Percentiles rank a stretch among this genome's conserved stretches.
phyloP scores from a whole-genome alignment of 2,329 filamentous ascomycete species.

The Pestalotiopsis sp. region DNA sequence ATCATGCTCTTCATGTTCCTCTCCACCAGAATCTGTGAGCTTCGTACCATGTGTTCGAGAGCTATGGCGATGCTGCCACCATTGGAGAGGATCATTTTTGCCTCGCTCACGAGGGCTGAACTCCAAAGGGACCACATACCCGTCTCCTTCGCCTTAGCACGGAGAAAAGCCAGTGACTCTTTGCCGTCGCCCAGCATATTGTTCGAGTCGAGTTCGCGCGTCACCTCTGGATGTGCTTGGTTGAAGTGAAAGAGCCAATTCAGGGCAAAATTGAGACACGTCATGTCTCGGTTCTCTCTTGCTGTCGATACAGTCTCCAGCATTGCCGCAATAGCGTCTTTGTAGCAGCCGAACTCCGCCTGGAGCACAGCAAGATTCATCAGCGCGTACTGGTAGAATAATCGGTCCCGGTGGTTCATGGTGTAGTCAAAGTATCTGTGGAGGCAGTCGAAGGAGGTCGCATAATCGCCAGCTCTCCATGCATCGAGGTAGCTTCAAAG shows the following conservation, averaged over 20 bases:
- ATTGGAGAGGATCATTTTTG: slow-evolving; percentile 75
- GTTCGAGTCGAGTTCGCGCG: slow-evolving; percentile 69
- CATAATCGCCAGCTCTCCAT: slow-evolving; percentile 89
- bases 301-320: slow-evolving; percentile 95
- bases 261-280: slow-evolving; percentile 90
- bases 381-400: slow-evolving; percentile 92
- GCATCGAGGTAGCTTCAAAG: slow-evolving; percentile 78
- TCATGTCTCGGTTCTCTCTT: slow-evolving; percentile 88
- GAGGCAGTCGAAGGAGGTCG: slow-evolving; percentile 85
- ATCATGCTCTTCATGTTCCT: slow-evolving; percentile 74
- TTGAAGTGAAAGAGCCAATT: slow-evolving; percentile 96
- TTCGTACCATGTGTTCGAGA: slow-evolving; percentile 79
- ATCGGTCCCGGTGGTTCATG: slow-evolving; percentile 80
- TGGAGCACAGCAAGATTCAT: slow-evolving; percentile 93
- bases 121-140: slow-evolving; percentile 86
- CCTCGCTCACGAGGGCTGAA: slow-evolving; percentile 82
- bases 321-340: slow-evolving; percentile 91
- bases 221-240: slow-evolving; percentile 79
- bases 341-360: slow-evolving; percentile 90
- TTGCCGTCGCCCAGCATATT: slow-evolving; percentile 78
- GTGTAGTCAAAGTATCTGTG: slow-evolving; percentile 98
- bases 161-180: slow-evolving; percentile 82
- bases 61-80: slow-evolving; percentile 67
- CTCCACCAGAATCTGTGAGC: slow-evolving; percentile 79
- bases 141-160: slow-evolving; percentile 81